phyloP scores from a whole-genome alignment of 768 basidiomycete genomes.

The Lactarius quietus region DNA sequence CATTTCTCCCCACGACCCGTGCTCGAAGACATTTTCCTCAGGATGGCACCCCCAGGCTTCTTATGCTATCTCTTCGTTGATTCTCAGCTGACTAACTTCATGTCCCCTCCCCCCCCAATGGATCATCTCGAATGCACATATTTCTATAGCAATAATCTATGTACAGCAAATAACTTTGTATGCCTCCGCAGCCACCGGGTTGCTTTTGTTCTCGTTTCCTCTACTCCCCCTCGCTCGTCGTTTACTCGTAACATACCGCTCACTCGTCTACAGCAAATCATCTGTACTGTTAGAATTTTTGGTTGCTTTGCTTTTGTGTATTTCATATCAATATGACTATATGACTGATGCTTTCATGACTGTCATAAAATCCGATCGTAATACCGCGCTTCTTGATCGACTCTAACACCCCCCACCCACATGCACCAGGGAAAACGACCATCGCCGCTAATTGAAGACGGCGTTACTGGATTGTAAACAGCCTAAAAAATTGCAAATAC shows the following conservation, averaged over 20 bases:
- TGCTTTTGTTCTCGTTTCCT: background rate
- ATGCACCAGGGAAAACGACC: background rate
- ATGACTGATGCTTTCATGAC: background rate
- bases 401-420: background rate
- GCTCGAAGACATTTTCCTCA: background rate
- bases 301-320: background rate
- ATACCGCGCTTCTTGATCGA: background rate
- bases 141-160: background rate
- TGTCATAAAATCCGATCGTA: too few species aligned
- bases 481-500: too few species aligned
- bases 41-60: background rate
- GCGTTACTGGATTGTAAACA: background rate
- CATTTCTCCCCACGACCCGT: background rate
- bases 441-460: too few species aligned
- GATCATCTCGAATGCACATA: background rate
- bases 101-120: background rate
- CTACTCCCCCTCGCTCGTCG: background rate
- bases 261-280: background rate
- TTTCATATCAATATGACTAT: background rate
- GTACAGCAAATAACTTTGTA: background rate
- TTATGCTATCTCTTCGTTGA: background rate
- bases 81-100: background rate
- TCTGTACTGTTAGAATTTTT: background rate
- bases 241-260: background rate
- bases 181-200: background rate